Conservation (phyloP, 2,329 filamentous ascomycete genomes). For the Pseudogymnoascus pannorum region DNA sequence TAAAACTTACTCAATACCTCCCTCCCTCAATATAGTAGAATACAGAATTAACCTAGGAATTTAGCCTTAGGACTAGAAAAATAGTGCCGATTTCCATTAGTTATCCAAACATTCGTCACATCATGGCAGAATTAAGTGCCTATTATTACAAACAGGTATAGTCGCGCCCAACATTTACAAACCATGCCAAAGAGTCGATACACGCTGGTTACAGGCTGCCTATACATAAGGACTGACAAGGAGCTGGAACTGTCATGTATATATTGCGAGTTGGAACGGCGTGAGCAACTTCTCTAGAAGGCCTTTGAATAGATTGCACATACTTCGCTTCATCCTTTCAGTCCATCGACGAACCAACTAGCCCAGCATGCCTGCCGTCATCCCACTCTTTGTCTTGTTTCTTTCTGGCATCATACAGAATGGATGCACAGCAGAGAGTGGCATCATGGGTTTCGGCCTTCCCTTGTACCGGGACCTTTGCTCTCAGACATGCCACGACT, state of each 20-base stretch:
- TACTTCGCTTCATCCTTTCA: not conserved
- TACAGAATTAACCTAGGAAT: not conserved
- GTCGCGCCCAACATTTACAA: not conserved
- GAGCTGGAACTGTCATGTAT: conserved; percentile 3
- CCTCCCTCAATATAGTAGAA: not conserved
- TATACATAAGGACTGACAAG: not conserved
- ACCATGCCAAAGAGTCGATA: not conserved
- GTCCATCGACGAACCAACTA: not conserved
- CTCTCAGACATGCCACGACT: conserved; percentile 24
- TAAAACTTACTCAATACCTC: conserved; percentile 1
- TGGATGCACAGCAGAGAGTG: conserved; percentile 15
- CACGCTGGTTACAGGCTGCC: not conserved
- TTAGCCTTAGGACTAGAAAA: not conserved
- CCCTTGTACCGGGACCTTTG: conserved; percentile 25
- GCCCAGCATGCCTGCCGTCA: not conserved
- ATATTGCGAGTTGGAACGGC: not conserved
- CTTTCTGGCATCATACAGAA: not conserved
- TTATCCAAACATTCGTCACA: not conserved
- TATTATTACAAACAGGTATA: not conserved
- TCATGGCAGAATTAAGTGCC: not conserved
- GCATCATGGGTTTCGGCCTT: conserved; percentile 27
- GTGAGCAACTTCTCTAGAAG: not conserved
- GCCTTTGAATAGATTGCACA: not conserved
- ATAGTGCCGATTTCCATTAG: not conserved
- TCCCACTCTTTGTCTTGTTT: not conserved